phyloP scores from a whole-genome alignment of 2,329 filamentous ascomycete genomes.

The Berkeleyomyces rouxiae region DNA sequence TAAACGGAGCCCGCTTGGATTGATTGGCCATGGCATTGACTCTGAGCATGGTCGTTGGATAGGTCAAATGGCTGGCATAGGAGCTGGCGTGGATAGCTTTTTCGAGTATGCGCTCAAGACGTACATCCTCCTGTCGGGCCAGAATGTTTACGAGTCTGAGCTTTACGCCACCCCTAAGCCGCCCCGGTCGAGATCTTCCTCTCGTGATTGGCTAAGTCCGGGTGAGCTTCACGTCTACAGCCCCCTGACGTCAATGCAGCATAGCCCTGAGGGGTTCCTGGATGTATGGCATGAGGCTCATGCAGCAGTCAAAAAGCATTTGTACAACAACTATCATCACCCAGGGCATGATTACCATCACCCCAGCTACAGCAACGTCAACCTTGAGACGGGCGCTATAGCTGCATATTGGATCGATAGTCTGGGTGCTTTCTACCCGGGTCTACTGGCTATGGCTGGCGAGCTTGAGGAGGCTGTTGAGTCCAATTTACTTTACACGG shows the following conservation, averaged over 20 bases:
- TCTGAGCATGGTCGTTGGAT: constrained; percentile 85
- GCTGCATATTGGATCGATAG: constrained; percentile 93
- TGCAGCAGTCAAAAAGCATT: constrained; percentile 70
- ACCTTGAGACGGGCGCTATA: constrained; percentile 73
- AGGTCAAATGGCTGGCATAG: constrained; percentile 77
- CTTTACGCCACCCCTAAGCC: constrained; percentile 17
- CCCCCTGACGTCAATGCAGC: constrained; percentile 45
- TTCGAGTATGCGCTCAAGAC: constrained; percentile 97
- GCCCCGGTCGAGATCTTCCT: constrained; percentile 25
- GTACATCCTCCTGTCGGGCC: constrained; percentile 73
- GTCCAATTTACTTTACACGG: constrained; percentile 78
- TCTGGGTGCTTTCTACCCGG: constrained; percentile 86
- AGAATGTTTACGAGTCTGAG: constrained; percentile 35
- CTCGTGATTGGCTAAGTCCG: constrained; percentile 39
- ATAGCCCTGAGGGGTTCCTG: constrained; percentile 64
- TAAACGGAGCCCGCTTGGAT: constrained; percentile 63
- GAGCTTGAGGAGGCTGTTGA: constrained; percentile 83
- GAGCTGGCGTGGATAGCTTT: constrained; percentile 93
- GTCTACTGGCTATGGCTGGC: constrained; percentile 68
- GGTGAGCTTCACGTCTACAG: constrained; percentile 36
- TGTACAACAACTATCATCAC: constrained; percentile 48
- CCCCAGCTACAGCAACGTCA: constrained; percentile 84
- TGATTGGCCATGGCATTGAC: constrained; percentile 85
- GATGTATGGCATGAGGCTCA: constrained; percentile 74
- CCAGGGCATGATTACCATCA: constrained; percentile 41